These are phyloP conservation scores for Lichtheimia corymbifera DNA, from an alignment of 371 early-diverging fungal species.

Conservation along the genomic window DNA sequence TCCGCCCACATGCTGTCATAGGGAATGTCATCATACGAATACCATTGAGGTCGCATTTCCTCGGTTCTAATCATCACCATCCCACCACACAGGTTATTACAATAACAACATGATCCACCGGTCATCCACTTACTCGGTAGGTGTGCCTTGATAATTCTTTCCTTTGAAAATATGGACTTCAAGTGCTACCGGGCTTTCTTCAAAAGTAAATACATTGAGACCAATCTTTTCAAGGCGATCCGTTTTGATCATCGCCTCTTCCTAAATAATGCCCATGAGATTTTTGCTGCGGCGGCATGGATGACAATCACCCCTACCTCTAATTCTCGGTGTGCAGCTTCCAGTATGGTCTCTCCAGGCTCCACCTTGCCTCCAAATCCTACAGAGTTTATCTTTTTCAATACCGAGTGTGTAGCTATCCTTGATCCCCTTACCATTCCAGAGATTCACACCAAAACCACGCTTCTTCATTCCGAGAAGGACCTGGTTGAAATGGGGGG, in stretches of 20 bases:
- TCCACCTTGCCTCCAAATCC: slow-evolving; percentile 79
- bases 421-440: slow-evolving; percentile 51
- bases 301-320: slow-evolving; percentile 27
- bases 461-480: slow-evolving; percentile 78
- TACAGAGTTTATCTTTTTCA: slow-evolving; percentile 5
- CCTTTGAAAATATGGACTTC: slow-evolving; percentile 63
- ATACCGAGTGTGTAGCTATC: neutral
- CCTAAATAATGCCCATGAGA: slow-evolving; percentile 21
- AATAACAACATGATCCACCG: neutral
- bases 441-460: slow-evolving; percentile 67
- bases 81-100: neutral
- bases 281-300: neutral
- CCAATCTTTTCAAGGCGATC: slow-evolving; percentile 50
- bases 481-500: slow-evolving; percentile 27
- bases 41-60: slow-evolving; percentile 69
- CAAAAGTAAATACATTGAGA: slow-evolving; percentile 60
- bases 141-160: slow-evolving; percentile 45
- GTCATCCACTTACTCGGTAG: slow-evolving; percentile 52
- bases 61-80: slow-evolving; percentile 41
- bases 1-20: slow-evolving; percentile 62
- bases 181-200: slow-evolving; percentile 47
- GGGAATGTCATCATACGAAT: slow-evolving; percentile 47
- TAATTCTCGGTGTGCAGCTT: slow-evolving; percentile 69
- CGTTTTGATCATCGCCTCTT: slow-evolving; percentile 62
- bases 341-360: slow-evolving; percentile 58